Base-by-base conservation (phyloP, 192 early-diverging fungal species). In the Backusella luteola region DNA sequence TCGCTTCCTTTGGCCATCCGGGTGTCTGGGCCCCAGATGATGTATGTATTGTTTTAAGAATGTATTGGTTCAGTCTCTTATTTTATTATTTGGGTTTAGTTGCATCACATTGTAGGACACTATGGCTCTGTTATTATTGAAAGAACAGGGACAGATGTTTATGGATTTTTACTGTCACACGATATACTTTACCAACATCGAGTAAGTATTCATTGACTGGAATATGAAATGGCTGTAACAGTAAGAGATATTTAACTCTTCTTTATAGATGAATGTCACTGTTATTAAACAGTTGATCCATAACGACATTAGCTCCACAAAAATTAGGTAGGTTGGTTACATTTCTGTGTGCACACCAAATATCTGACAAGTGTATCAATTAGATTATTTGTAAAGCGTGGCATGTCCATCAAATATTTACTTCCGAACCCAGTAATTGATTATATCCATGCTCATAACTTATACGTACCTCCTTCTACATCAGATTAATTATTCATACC, bases 291-390 rank as follows among this genome's bases (percentile, higher is more conserved):
- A 99, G 80, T 87, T 97, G 73, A 97, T 99, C 66, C 92, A 96
- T 83, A 99, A 98, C 74, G 98, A 99, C 78, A 99, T 99, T 73
- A 95, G 93, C 73, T 98, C 96, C 4, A 98, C 97, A 29, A 98
- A 98, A 83, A 95, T 99, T 44, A 88, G 94, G 90, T 88, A 87
- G 4, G 56, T 23, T 26, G 8, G 56, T 11, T 26, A 3, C 29
- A 29, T 63, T 63, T 29, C 8, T 63, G 56, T 29, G 12, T 63
- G 7, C n/a, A 63, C 12, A 4, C 23, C 2, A 19, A 23, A 63
- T 3, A 63, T 11, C 56, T 63, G 11, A 63, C 26, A 63, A 53
- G 11, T 63, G 2, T 39, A 49, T 49, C 23, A 29, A 39, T 26
- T 26, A 63, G 56, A 63, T 86, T 98, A 15, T 98, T 99, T 86